Evolutionary conservation across 2,329 filamentous ascomycete genomes (phyloP).

Genomic region (Ophiostoma perfectum): DNA sequence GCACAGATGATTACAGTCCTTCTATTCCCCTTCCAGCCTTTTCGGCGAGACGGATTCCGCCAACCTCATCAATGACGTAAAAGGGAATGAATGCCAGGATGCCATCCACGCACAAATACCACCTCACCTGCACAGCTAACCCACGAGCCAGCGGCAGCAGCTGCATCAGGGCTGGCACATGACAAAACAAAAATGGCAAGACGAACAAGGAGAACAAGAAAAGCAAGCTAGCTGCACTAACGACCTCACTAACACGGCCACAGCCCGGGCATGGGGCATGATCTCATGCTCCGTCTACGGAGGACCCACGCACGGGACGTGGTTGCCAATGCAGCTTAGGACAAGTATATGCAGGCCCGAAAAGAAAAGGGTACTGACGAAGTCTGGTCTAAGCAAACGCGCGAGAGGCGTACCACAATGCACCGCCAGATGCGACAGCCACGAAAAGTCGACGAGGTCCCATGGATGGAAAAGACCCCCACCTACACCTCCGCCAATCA

Average conservation of each 20-base stretch:
- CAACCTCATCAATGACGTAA: background rate
- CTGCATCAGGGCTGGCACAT: background rate
- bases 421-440: background rate
- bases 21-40: background rate
- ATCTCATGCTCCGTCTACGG: constrained; percentile 12
- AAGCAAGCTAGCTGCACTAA: background rate
- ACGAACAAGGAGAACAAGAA: background rate
- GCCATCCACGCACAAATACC: background rate
- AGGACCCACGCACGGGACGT: background rate
- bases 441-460: background rate
- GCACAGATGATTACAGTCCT: too few relatives aligned
- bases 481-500: background rate
- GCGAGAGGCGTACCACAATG: too few relatives aligned
- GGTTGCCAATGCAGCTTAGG: background rate
- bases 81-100: background rate
- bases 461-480: constrained; percentile 11
- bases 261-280: background rate
- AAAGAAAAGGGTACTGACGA: background rate
- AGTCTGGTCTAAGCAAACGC: too few relatives aligned
- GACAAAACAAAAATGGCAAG: background rate
- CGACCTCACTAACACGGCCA: background rate
- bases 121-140: background rate
- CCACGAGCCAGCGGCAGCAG: background rate
- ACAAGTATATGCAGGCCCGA: background rate
- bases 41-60: background rate